Evolutionary conservation across 2,329 filamentous ascomycete genomes (phyloP).

Genomic region (Penicillium sclerotiorum): DNA sequence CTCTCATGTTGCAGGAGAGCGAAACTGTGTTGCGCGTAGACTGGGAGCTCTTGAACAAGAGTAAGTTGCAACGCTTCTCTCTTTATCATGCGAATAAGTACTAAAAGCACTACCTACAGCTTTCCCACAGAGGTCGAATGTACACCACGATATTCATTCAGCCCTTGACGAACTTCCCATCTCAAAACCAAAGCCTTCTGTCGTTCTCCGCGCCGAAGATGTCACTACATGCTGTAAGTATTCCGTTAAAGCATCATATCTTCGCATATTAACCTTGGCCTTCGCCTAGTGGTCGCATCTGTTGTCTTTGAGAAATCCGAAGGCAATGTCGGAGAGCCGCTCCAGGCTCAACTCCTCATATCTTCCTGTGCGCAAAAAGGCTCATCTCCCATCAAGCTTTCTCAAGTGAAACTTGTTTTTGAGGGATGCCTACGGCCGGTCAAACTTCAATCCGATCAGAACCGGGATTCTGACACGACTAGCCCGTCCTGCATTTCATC

Average conservation of each 20-base stretch:
- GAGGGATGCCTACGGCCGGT: conserved; percentile 53
- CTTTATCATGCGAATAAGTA: conserved; percentile 1
- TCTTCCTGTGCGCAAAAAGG: conserved; percentile 50
- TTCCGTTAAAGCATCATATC: neutral
- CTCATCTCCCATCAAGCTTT: conserved; percentile 52
- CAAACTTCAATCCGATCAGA: conserved; percentile 40
- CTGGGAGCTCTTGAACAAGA: conserved; percentile 56
- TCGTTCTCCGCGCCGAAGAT: conserved; percentile 53
- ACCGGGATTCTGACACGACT: conserved; percentile 24
- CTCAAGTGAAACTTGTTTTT: conserved; percentile 55
- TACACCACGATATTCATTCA: conserved; percentile 51
- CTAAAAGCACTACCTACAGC: conserved; percentile 27
- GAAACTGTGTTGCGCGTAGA: conserved; percentile 56
- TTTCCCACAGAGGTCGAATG: conserved; percentile 38
- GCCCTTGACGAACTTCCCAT: conserved; percentile 45
- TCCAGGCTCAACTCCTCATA: conserved; percentile 59
- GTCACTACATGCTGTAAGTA: conserved; percentile 51
- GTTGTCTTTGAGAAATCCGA: conserved; percentile 58
- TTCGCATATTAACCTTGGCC: neutral
- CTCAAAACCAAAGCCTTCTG: conserved; percentile 45
- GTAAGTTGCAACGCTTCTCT: conserved; percentile 25
- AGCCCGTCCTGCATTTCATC: conserved; percentile 32
- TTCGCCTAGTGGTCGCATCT: conserved; percentile 49
- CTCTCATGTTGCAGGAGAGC: conserved; percentile 47
- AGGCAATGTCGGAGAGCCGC: conserved; percentile 62